Percentiles rank a stretch among this genome's conserved stretches.
Evolutionary conservation across 345 rosid species (phyloP).

Genomic region (Linum trigynum): DNA sequence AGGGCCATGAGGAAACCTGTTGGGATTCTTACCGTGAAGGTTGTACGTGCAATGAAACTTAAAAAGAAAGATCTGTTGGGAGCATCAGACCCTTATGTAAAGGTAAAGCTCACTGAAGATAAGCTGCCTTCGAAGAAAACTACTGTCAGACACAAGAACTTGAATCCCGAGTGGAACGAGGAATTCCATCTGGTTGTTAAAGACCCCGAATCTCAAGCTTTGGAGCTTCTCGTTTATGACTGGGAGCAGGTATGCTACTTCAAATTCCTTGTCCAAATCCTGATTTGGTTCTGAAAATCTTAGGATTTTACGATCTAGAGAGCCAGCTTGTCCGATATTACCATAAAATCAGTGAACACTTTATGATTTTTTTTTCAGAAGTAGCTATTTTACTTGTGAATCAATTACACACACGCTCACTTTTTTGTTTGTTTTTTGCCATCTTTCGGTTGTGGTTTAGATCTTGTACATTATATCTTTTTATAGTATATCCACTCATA

Average conservation of each 20-base stretch:
- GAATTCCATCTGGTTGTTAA: constrained; percentile 56
- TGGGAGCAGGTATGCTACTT: constrained; percentile 62
- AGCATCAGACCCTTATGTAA: constrained; percentile 65
- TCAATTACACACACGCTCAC: too few species aligned
- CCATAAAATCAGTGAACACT: too few species aligned
- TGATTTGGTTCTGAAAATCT: neutral
- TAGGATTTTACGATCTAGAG: neutral
- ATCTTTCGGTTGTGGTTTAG: too few species aligned
- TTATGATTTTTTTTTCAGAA: too few species aligned
- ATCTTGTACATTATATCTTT: too few species aligned
- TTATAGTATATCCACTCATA: too few species aligned
- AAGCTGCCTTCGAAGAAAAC: constrained; percentile 61
- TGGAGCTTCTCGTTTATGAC: constrained; percentile 57
- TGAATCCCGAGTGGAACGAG: constrained; percentile 82
- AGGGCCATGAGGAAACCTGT: constrained; percentile 61
- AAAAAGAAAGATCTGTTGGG: constrained; percentile 59
- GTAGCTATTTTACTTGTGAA: too few species aligned
- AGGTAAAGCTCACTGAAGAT: constrained; percentile 54
- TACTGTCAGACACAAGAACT: constrained; percentile 55
- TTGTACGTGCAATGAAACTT: constrained; percentile 53
- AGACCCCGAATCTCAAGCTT: constrained; percentile 55
- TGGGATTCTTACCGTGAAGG: constrained; percentile 60
- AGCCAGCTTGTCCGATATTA: neutral
- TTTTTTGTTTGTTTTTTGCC: too few species aligned
- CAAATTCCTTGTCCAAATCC: neutral